These are phyloP conservation scores for Pestalotiopsis sp. DNA, from an alignment of 2,329 filamentous ascomycete genomes.

Conservation along the genomic window DNA sequence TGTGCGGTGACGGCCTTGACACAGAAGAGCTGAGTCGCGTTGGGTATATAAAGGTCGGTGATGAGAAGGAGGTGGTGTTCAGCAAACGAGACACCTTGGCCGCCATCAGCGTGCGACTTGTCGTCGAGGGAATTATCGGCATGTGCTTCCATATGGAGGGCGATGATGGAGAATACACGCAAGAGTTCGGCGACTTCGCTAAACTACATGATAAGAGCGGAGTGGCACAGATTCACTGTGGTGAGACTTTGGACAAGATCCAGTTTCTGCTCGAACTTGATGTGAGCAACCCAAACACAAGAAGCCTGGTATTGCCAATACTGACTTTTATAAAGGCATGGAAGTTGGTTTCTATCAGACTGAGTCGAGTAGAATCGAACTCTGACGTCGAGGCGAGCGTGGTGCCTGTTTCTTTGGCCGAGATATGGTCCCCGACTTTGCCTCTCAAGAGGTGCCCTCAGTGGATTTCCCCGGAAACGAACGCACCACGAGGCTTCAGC, in stretches of 20 bases:
- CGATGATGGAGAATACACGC: background rate
- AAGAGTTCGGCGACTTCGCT: slow-evolving; percentile 14
- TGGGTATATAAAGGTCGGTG: slow-evolving; percentile 14
- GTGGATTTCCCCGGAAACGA: slow-evolving; percentile 10
- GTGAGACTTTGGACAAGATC: background rate
- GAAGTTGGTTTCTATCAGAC: slow-evolving; percentile 19
- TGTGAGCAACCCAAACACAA: slow-evolving; percentile 9
- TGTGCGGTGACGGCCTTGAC: background rate
- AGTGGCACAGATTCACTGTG: slow-evolving; percentile 10
- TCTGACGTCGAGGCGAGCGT: background rate
- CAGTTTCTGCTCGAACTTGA: slow-evolving; percentile 19
- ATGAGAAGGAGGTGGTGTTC: slow-evolving; percentile 14
- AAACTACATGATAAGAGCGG: slow-evolving; percentile 13
- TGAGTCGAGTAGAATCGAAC: slow-evolving; percentile 7
- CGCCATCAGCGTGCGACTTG: slow-evolving; percentile 15
- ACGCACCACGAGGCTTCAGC: slow-evolving; percentile 15
- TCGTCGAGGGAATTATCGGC: slow-evolving; percentile 14
- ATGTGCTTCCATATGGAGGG: slow-evolving; percentile 16
- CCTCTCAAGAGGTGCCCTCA: slow-evolving; percentile 9
- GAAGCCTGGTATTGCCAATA: too few species aligned
- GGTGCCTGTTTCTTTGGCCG: background rate
- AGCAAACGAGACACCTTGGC: background rate
- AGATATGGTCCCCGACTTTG: slow-evolving; percentile 20
- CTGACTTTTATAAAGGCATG: slow-evolving; percentile 13
- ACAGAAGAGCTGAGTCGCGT: slow-evolving; percentile 3